A percentile compares a stretch with the other conserved stretches of the same genome.
Conservation (phyloP, 257 asterid species). For the Solanum piurae region DNA sequence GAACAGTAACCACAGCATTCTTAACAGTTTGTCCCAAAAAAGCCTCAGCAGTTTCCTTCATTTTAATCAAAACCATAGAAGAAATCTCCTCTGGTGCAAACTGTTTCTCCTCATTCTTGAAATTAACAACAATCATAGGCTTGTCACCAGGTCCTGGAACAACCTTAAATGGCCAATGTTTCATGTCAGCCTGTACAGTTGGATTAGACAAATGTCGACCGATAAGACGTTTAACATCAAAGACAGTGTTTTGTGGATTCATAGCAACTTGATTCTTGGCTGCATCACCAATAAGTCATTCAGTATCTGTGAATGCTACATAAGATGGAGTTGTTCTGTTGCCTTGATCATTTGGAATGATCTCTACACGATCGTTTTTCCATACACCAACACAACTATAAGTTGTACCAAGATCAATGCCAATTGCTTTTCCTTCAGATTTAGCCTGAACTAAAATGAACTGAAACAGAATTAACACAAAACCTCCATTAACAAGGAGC, state of each 20-base stretch:
- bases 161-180: not conserved
- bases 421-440: not conserved
- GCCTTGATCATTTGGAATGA: not conserved
- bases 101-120: not conserved
- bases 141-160: not conserved
- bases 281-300: not conserved
- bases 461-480: too few species aligned
- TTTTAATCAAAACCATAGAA: not conserved
- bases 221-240: not conserved
- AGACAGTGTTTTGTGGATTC: not conserved
- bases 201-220: not conserved
- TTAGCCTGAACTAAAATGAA: too few species aligned
- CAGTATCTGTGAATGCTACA: not conserved
- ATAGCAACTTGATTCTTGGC: not conserved
- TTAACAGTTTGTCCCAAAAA: not conserved
- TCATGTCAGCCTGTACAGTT: not conserved
- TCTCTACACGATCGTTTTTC: not conserved
- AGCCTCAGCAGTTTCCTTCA: not conserved
- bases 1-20: not conserved
- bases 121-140: not conserved
- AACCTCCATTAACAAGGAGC: too few species aligned
- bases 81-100: not conserved
- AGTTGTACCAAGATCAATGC: not conserved
- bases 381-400: not conserved
- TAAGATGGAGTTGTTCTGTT: not conserved